These are phyloP conservation scores for Apocynum venetum DNA, from an alignment of 257 asterid genomes.

Conservation along the genomic window DNA sequence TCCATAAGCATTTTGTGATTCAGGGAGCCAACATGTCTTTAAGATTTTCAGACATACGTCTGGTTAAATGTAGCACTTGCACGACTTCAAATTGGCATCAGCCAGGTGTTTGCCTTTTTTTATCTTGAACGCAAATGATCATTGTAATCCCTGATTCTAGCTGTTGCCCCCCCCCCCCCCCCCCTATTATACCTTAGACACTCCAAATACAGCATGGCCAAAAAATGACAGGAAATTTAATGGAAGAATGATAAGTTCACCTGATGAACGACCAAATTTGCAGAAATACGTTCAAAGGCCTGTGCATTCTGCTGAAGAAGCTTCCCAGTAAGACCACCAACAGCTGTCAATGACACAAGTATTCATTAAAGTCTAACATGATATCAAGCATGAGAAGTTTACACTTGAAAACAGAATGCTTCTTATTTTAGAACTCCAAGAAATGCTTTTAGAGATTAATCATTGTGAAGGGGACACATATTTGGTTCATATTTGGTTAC, in stretches of 20 bases:
- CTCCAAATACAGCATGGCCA: conserved; percentile 4
- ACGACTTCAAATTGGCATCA: neutral
- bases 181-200: neutral
- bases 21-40: no score
- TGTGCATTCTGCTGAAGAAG: conserved; percentile 68
- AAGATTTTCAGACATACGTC: no score
- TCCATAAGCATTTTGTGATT: no score
- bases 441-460: neutral
- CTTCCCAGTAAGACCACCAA: conserved; percentile 41
- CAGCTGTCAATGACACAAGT: conserved; percentile 27
- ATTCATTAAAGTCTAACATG: neutral
- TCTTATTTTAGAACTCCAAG: neutral
- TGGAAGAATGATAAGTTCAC: conserved; percentile 20
- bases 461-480: neutral
- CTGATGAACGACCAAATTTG: conserved; percentile 57
- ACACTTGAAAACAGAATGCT: neutral
- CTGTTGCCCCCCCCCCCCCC: no score
- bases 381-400: neutral
- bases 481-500: neutral
- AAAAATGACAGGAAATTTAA: conserved; percentile 4
- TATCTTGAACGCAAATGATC: neutral
- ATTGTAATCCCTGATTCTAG: neutral
- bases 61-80: no score
- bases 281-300: conserved; percentile 63
- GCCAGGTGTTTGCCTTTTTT: neutral